A percentile compares a stretch with the other conserved stretches of the same genome.
Evolutionary conservation across 768 basidiomycete genomes (phyloP).

Genomic region (Boletus pseudopeckii): DNA sequence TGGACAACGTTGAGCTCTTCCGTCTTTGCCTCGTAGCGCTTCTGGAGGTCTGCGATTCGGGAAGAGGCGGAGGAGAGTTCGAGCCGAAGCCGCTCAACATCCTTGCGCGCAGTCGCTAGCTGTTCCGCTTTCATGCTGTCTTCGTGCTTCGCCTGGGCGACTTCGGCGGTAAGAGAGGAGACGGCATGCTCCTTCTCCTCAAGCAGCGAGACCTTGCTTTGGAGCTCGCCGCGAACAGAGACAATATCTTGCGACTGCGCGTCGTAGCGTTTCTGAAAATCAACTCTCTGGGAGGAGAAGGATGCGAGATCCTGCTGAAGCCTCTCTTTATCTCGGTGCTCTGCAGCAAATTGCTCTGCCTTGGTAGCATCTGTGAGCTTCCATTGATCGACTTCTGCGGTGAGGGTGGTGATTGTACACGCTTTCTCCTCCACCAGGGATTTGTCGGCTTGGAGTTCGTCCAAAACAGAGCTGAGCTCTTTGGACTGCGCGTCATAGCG

Average conservation of each 20-base stretch:
- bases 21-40: neutral
- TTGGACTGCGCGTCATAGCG: neutral
- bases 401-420: neutral
- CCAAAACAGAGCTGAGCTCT: neutral
- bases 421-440: neutral
- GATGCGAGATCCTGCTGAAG: neutral
- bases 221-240: neutral
- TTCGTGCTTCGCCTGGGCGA: neutral
- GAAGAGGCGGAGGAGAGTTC: neutral
- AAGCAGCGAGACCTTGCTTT: neutral
- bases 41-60: neutral
- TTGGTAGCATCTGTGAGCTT: neutral
- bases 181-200: conserved; percentile 1
- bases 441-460: neutral
- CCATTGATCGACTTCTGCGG: neutral
- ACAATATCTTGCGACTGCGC: neutral
- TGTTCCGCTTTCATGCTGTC: neutral
- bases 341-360: neutral
- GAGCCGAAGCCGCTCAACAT: neutral
- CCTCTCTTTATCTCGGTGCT: neutral
- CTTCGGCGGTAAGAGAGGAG: neutral
- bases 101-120: neutral
- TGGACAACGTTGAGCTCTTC: neutral
- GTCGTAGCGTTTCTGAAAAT: neutral
- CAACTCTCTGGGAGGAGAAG: neutral